Conservation (phyloP, 805 yeast genomes). For the Komagataella pseudopastoris region DNA sequence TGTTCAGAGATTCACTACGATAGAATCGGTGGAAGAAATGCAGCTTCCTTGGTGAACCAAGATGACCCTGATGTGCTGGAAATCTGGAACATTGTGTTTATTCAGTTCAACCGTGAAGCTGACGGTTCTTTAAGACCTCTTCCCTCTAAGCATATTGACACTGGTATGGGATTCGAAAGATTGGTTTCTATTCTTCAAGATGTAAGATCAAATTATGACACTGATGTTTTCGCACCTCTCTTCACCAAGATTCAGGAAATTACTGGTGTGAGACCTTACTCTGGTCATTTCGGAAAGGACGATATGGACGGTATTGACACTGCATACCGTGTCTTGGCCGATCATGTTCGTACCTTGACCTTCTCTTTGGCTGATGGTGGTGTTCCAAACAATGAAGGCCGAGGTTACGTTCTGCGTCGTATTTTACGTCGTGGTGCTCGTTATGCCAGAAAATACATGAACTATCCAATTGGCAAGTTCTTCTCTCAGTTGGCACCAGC, state of each 20-base stretch:
- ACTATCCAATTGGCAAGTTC: slow-evolving; percentile 89
- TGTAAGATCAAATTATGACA: slow-evolving; percentile 87
- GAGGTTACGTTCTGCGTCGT: slow-evolving; percentile 96
- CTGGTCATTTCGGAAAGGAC: slow-evolving; percentile 87
- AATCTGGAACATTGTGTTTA: slow-evolving; percentile 96
- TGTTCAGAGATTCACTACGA: slow-evolving; percentile 97
- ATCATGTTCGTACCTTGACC: slow-evolving; percentile 93
- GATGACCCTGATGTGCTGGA: slow-evolving; percentile 98
- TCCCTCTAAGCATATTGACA: slow-evolving; percentile 93
- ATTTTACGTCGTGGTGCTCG: slow-evolving; percentile 96
- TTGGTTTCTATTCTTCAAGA: slow-evolving; percentile 89
- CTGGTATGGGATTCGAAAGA: slow-evolving; percentile 99
- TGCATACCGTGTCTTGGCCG: slow-evolving; percentile 96
- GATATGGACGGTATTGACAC: slow-evolving; percentile 94
- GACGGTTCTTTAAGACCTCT: slow-evolving; percentile 67
- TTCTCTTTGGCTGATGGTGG: slow-evolving; percentile 98
- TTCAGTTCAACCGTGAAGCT: slow-evolving; percentile 91
- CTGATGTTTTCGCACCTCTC: slow-evolving; percentile 89
- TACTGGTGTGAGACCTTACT: slow-evolving; percentile 83
- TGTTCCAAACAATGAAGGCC: slow-evolving; percentile 97
- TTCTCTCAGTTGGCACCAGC: slow-evolving; percentile 90
- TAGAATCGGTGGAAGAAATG: slow-evolving; percentile 97
- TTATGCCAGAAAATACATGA: slow-evolving; percentile 90
- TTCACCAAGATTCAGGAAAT: slow-evolving; percentile 80
- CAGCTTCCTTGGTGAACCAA: slow-evolving; percentile 77